Conservation (phyloP, 345 rosid genomes). For the Angophora floribunda region DNA sequence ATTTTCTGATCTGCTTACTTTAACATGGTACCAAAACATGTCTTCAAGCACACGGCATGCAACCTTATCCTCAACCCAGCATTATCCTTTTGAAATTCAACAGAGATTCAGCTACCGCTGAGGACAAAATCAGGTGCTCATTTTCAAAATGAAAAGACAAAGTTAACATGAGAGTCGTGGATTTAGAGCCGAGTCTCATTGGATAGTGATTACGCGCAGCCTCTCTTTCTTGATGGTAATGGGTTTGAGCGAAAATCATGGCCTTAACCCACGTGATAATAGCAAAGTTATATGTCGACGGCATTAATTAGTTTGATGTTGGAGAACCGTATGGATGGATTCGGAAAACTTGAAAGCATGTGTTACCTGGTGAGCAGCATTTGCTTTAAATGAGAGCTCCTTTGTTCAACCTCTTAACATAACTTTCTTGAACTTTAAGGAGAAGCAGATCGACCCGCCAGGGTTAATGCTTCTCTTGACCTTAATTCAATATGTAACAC, state of each 20-base stretch:
- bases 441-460: too few species aligned
- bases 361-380: neutral
- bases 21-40: neutral
- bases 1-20: constrained; percentile 5
- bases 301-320: neutral
- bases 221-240: neutral
- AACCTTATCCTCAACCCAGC: neutral
- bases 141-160: neutral
- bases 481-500: neutral
- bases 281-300: neutral
- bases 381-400: neutral
- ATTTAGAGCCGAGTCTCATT: neutral
- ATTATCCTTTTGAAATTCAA: neutral
- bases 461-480: too few species aligned
- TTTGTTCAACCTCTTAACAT: neutral
- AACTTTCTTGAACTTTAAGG: neutral
- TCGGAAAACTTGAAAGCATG: neutral
- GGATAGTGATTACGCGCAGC: neutral
- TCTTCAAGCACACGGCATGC: neutral
- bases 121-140: neutral
- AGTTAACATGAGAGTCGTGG: neutral
- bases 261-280: neutral
- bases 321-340: neutral
- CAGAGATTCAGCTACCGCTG: neutral
- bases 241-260: neutral